Percentiles rank a stretch among this genome's conserved stretches.
These are phyloP conservation scores for Astrothelium subdiscretum DNA, from an alignment of 495 filamentous ascomycete species.

Conservation along the genomic window DNA sequence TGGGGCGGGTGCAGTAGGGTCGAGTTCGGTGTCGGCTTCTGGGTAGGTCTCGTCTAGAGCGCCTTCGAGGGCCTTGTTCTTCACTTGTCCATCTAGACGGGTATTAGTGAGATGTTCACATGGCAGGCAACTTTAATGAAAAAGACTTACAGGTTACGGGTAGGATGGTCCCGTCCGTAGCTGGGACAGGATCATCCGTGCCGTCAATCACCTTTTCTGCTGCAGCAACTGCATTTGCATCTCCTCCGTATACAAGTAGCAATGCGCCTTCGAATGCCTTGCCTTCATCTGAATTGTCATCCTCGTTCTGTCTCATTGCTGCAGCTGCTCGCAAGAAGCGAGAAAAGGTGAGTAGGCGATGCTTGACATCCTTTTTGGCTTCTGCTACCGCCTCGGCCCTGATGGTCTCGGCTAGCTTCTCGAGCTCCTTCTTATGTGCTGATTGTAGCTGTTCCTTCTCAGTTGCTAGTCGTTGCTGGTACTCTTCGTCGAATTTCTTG, in stretches of 20 bases:
- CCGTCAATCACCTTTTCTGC: slow-evolving; percentile 81
- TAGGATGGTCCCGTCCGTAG: slow-evolving; percentile 50
- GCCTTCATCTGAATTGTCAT: slow-evolving; percentile 58
- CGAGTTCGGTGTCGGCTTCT: slow-evolving; percentile 35
- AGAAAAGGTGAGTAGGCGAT: slow-evolving; percentile 32
- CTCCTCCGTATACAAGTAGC: slow-evolving; percentile 78
- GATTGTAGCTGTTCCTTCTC: slow-evolving; percentile 68
- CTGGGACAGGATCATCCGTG: slow-evolving; percentile 55
- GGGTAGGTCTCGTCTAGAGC: slow-evolving; percentile 35
- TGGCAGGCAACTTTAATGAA: not conserved
- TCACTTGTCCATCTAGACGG: slow-evolving; percentile 53
- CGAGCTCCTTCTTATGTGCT: slow-evolving; percentile 55
- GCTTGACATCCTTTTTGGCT: slow-evolving; percentile 39
- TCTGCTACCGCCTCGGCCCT: slow-evolving; percentile 46
- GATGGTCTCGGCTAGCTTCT: slow-evolving; percentile 47
- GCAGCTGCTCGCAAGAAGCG: slow-evolving; percentile 40
- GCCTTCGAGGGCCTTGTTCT: slow-evolving; percentile 44
- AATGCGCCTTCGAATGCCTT: slow-evolving; percentile 84
- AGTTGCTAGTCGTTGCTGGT: slow-evolving; percentile 50
- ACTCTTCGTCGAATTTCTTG: slow-evolving; percentile 71
- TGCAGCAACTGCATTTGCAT: slow-evolving; percentile 63
- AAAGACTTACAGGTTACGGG: slow-evolving; percentile 62
- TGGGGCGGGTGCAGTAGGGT: slow-evolving; percentile 29
- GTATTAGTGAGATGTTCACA: slow-evolving; percentile 15
- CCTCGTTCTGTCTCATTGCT: slow-evolving; percentile 49